phyloP scores from a whole-genome alignment of 1,284 basidiomycete genomes.

The Rhodotorula glutinis region DNA sequence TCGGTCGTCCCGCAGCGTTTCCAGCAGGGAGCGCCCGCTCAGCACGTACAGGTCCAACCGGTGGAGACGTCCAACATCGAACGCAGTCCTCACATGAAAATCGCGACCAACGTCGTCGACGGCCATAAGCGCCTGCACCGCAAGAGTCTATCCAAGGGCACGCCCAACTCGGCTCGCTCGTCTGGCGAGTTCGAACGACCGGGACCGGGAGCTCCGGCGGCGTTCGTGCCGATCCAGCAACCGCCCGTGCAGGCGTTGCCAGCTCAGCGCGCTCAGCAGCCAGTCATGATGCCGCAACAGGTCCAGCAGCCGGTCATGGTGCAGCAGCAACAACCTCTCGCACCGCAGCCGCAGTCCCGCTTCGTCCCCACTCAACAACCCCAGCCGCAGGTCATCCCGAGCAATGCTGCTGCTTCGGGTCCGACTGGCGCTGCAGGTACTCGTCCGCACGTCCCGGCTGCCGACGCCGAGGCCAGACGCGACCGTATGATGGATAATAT shows the following conservation, averaged over 20 bases:
- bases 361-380: not conserved
- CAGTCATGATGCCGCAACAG: too few species aligned
- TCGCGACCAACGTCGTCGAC: constrained; percentile 24
- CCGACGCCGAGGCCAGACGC: constrained; percentile 15
- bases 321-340: not conserved
- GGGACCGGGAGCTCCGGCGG: not conserved
- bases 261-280: too few species aligned
- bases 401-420: not conserved
- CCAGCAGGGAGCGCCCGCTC: not conserved
- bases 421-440: constrained; percentile 5
- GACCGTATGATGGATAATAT: constrained; percentile 28
- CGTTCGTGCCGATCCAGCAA: not conserved
- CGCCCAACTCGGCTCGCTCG: not conserved
- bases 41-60: not conserved
- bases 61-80: constrained; percentile 16
- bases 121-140: constrained; percentile 34
- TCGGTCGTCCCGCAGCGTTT: too few species aligned
- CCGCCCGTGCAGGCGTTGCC: not conserved
- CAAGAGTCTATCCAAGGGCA: constrained; percentile 20
- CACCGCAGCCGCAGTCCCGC: not conserved
- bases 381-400: not conserved
- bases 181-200: not conserved
- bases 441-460: constrained; percentile 8
- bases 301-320: not conserved
- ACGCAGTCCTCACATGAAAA: constrained; percentile 33